Conservation (phyloP, 2,329 filamentous ascomycete genomes). For the Alternaria conjuncta region DNA sequence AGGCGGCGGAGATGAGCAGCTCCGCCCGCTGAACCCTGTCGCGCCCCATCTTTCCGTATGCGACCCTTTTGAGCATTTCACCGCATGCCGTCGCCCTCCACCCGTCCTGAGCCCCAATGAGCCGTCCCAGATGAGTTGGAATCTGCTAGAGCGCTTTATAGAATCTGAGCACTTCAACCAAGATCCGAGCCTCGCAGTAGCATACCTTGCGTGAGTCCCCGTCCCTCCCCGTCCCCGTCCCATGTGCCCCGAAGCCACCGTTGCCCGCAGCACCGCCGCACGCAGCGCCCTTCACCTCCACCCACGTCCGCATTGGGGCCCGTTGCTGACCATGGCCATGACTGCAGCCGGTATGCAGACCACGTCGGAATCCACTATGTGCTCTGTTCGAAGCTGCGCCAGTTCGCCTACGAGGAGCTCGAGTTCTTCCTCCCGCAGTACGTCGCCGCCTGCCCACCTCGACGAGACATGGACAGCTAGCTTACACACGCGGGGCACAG, state of each 20-base stretch:
- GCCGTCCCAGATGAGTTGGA: constrained; percentile 67
- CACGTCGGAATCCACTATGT: constrained; percentile 91
- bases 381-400: constrained; percentile 84
- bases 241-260: constrained; percentile 31
- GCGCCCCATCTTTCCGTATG: constrained; percentile 22
- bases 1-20: constrained; percentile 14
- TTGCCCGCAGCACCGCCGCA: constrained; percentile 29
- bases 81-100: constrained; percentile 18
- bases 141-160: constrained; percentile 87
- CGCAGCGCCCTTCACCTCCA: constrained; percentile 15
- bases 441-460: constrained; percentile 22
- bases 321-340: constrained; percentile 18
- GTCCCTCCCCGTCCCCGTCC: constrained; percentile 46
- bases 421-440: constrained; percentile 83
- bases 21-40: constrained; percentile 22
- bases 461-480: constrained; percentile 48
- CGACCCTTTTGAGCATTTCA: constrained; percentile 29
- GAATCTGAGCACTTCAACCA: constrained; percentile 94
- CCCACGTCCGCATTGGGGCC: constrained; percentile 8
- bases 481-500: constrained; percentile 35
- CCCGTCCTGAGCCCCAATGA: constrained; percentile 43
- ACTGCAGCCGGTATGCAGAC: constrained; percentile 78
- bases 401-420: constrained; percentile 89
- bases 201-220: constrained; percentile 79
- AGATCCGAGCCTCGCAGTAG: constrained; percentile 86